Percentiles rank a stretch among this genome's conserved stretches.
These are phyloP conservation scores for Madurella fahalii DNA, from an alignment of 2,329 filamentous ascomycete species.

Conservation along the genomic window DNA sequence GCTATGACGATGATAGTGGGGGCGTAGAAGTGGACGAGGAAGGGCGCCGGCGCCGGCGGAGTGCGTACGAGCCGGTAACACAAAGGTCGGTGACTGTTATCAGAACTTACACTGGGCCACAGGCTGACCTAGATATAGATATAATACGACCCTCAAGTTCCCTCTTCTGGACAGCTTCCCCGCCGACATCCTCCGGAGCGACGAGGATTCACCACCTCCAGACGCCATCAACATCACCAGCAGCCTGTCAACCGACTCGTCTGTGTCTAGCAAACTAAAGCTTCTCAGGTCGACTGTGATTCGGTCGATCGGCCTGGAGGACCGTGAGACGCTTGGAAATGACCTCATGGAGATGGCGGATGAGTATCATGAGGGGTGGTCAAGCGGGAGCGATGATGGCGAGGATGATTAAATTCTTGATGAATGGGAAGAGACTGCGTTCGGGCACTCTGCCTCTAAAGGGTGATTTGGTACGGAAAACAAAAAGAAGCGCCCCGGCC, in stretches of 20 bases:
- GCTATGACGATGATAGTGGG: conserved; percentile 30
- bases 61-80: conserved; percentile 29
- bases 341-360: conserved; percentile 78
- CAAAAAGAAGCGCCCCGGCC: too few relatives aligned
- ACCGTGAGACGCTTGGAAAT: conserved; percentile 79
- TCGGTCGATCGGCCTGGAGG: conserved; percentile 65
- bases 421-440: too few relatives aligned
- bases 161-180: conserved; percentile 84
- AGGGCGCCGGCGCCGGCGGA: conserved; percentile 25
- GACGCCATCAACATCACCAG: conserved; percentile 48
- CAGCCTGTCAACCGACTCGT: conserved; percentile 69
- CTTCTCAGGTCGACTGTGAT: conserved; percentile 60
- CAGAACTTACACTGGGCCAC: background rate
- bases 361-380: conserved; percentile 85
- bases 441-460: too few relatives aligned
- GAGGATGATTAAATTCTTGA: conserved; percentile 49
- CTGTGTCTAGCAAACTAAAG: conserved; percentile 66
- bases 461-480: too few relatives aligned
- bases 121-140: conserved; percentile 34
- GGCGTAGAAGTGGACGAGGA: conserved; percentile 27
- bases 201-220: conserved; percentile 32
- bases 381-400: conserved; percentile 67
- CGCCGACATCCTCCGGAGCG: conserved; percentile 56
- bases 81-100: conserved; percentile 13
- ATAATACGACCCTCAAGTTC: conserved; percentile 57